Evolutionary conservation across 1,284 basidiomycete genomes (phyloP), one percentile per base, ranked within the genome.

Genomic region (Lignosus rhinocerotis): DNA sequence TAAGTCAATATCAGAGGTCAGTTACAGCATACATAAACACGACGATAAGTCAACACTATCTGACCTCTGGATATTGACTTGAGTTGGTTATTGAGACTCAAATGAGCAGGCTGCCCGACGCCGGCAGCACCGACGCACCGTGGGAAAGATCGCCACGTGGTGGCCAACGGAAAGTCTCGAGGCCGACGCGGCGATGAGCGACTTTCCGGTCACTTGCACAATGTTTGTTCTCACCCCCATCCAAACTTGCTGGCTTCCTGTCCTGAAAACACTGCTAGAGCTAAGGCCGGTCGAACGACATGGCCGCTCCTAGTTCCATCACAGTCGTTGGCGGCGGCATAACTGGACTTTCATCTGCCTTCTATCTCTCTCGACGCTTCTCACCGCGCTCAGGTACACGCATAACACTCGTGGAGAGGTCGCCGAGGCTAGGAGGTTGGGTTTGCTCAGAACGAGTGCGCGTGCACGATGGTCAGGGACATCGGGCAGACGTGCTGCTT

Each of bases 301-400:
- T 19, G 34, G 17, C 21, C 31, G 16, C 48, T 21, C 36, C 33
- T 6, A 31, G 36, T 14, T 58, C 60, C 2, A 83, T 93, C 48
- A 85, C 86, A 16, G 75, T 96, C 58, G 75, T 96, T 8, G 94
- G 93, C 1, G 92, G 89, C 2, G 93, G 93, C 17, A 79, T 96
- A 46, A 83, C 90, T 0, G 94, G 94, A 7, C 81, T 96, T 14
- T 87, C 92, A 0, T 83, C 91, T 14, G 90, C 93, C 1, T 92
- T 88, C 69, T 84, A 93, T 67, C 83, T 94, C 17, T 78, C 89
- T 6, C 78, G 87, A 53, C 78, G 82, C 7, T 87, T 92, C 59
- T 86, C 69, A 14, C 36, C 61, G 17, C 58, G 86, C 0, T 70
- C 75, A 1, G 72, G 62, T 12, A 44, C 82, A 0, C 74, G 71